A percentile compares a stretch with the other conserved stretches of the same genome.
These are phyloP conservation scores for Fonsecaea nubica DNA, from an alignment of 2,329 filamentous ascomycete genomes.

Conservation along the genomic window DNA sequence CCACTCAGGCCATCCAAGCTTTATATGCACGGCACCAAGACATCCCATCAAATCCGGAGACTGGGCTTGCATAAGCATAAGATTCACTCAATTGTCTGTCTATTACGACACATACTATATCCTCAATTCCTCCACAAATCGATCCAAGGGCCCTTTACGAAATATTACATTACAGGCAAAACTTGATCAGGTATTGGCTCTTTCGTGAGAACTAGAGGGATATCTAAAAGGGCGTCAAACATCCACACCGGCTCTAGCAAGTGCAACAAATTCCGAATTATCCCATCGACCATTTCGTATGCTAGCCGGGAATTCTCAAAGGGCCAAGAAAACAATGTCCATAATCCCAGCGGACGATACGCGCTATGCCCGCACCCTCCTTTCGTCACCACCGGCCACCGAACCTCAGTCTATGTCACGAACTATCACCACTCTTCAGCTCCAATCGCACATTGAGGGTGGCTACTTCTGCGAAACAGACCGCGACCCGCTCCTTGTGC, in stretches of 20 bases:
- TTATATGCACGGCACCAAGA: background rate
- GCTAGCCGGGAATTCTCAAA: background rate
- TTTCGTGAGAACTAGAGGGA: background rate
- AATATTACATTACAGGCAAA: background rate
- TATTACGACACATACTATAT: background rate
- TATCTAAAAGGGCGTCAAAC: background rate
- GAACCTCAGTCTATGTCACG: constrained; percentile 46
- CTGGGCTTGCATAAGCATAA: background rate
- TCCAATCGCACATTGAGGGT: constrained; percentile 66
- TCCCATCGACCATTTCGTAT: background rate
- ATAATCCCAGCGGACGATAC: constrained; percentile 5
- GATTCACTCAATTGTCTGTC: background rate
- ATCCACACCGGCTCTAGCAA: background rate
- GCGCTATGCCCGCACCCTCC: constrained; percentile 23
- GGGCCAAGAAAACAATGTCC: constrained; percentile 1
- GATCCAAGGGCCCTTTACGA: background rate
- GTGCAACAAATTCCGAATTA: background rate
- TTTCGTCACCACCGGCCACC: constrained; percentile 29
- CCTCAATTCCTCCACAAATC: background rate
- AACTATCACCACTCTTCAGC: constrained; percentile 55
- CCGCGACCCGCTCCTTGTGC: constrained; percentile 57
- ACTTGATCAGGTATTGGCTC: background rate
- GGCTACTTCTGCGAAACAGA: constrained; percentile 71
- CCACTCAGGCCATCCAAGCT: background rate
- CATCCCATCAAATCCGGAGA: constrained; percentile 1